Conservation (phyloP, 441 rosid species). For the Hura crepitans region DNA sequence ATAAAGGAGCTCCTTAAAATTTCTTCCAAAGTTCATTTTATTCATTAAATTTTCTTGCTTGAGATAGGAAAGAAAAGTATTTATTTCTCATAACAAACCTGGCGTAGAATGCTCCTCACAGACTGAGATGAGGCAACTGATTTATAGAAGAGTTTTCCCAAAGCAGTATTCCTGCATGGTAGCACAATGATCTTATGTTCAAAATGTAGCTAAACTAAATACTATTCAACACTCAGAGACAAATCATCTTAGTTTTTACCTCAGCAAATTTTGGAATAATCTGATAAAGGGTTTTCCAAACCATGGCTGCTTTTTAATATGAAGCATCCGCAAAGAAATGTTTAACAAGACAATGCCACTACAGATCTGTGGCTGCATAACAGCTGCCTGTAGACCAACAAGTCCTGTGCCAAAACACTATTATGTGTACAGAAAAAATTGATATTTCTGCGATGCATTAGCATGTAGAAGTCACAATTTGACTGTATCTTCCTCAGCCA, state of each 20-base stretch:
- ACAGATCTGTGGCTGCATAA: conserved; percentile 57
- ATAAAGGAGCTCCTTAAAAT: not conserved
- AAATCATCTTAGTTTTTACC: conserved; percentile 35
- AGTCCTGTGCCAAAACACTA: conserved; percentile 44
- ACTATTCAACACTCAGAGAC: conserved; percentile 5
- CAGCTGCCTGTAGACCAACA: conserved; percentile 94
- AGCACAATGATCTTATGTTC: conserved; percentile 10
- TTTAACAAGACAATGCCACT: conserved; percentile 62
- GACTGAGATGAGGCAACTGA: conserved; percentile 61
- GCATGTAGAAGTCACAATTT: not conserved
- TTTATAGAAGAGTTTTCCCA: conserved; percentile 60
- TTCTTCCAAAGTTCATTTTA: not conserved
- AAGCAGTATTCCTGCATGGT: conserved; percentile 59
- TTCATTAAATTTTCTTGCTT: not conserved
- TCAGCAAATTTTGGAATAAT: conserved; percentile 73
- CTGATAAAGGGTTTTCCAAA: conserved; percentile 71
- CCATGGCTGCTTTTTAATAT: conserved; percentile 77
- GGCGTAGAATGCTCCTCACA: conserved; percentile 63
- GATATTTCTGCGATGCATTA: not conserved
- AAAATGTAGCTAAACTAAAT: not conserved
- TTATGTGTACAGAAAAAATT: not conserved
- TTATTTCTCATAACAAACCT: conserved; percentile 37
- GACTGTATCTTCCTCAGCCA: not conserved
- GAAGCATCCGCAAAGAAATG: conserved; percentile 88
- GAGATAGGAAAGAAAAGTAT: conserved; percentile 5